phyloP scores from a whole-genome alignment of 495 filamentous ascomycete genomes.

The Hypoxylon rickii region DNA sequence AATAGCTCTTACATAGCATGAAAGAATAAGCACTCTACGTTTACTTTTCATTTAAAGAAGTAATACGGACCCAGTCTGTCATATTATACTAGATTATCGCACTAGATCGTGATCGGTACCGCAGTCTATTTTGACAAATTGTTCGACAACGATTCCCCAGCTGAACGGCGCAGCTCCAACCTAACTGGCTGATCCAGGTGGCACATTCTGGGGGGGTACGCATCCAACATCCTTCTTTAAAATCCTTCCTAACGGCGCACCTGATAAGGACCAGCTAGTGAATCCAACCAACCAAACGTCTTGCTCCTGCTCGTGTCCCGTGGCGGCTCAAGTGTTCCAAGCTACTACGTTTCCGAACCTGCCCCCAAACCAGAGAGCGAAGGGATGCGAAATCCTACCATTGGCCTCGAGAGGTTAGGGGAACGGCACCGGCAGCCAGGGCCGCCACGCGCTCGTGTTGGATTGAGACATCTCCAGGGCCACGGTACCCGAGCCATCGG shows the following conservation, averaged over 20 bases:
- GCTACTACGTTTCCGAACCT: neutral
- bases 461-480: conserved; percentile 14
- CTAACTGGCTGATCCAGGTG: neutral
- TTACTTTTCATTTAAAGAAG: neutral
- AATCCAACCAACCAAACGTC: conserved; percentile 3
- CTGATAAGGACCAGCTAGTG: neutral
- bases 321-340: conserved; percentile 1
- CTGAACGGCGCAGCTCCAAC: conserved; percentile 1
- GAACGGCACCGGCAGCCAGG: conserved; percentile 8
- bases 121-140: conserved; percentile 1
- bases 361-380: neutral
- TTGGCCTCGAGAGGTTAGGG: conserved; percentile 11
- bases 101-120: no score
- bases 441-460: conserved; percentile 24
- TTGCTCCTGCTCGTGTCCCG: neutral
- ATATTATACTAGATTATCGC: no score
- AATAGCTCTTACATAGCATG: no score
- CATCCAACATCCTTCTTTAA: conserved; percentile 9
- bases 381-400: conserved; percentile 2
- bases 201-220: conserved; percentile 9
- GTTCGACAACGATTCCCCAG: neutral
- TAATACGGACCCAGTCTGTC: neutral
- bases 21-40: no score
- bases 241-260: conserved; percentile 9
- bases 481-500: conserved; percentile 31